phyloP scores from a whole-genome alignment of 352 stramenopile genomes.

The Blastocystis sp. region DNA sequence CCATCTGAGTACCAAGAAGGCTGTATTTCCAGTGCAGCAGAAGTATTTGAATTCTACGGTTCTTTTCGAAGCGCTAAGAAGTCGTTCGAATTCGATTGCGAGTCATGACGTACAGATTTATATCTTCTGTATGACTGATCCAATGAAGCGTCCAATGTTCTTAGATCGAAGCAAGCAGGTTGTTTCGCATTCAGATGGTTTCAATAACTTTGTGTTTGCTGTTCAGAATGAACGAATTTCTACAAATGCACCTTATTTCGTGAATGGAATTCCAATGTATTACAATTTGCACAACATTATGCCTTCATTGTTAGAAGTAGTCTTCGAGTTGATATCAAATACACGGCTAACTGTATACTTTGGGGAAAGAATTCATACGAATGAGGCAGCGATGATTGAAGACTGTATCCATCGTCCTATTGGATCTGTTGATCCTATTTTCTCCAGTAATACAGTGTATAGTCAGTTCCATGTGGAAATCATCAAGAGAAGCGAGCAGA shows the following conservation, averaged over 20 bases:
- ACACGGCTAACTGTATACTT: neutral
- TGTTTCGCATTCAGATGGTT: neutral
- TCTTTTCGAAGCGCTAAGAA: neutral
- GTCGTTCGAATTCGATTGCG: neutral
- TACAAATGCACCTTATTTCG: neutral
- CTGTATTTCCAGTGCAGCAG: constrained; percentile 33
- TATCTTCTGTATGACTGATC: constrained; percentile 31
- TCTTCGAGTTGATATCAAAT: constrained; percentile 34
- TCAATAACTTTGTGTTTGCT: neutral
- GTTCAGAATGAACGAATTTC: constrained; percentile 25
- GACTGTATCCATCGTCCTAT: neutral
- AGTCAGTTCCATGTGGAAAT: constrained; percentile 8
- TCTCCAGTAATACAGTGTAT: neutral
- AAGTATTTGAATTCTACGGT: constrained; percentile 1
- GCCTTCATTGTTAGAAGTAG: neutral
- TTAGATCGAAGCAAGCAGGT: constrained; percentile 19
- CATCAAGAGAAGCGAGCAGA: neutral
- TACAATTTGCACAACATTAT: constrained; percentile 46
- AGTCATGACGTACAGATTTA: constrained; percentile 44
- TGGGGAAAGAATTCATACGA: constrained; percentile 18
- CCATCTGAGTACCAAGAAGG: neutral
- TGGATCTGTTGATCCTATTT: neutral
- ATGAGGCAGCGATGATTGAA: neutral
- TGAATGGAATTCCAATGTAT: constrained; percentile 22
- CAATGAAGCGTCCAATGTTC: neutral